These are phyloP conservation scores for Claviceps pazoutovae DNA, from an alignment of 2,329 filamentous ascomycete species.

Conservation along the genomic window DNA sequence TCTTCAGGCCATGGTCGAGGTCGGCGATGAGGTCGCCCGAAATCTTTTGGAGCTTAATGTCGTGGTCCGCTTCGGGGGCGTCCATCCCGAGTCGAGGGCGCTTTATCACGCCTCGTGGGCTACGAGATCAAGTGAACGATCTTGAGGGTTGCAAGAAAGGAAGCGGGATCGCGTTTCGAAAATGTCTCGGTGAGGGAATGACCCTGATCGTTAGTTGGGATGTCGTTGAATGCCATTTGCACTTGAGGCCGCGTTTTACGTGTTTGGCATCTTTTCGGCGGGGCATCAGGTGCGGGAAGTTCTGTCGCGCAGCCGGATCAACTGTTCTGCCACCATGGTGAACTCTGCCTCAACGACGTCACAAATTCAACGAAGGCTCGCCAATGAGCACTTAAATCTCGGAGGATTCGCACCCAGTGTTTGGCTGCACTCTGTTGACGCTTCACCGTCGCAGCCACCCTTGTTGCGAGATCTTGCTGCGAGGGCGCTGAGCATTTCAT, in stretches of 20 bases:
- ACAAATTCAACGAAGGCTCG: not conserved
- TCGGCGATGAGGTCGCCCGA: constrained; percentile 45
- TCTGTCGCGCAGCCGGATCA: not conserved
- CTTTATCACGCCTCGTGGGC: too few species aligned
- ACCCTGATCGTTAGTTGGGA: not conserved
- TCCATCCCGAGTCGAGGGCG: constrained; percentile 33
- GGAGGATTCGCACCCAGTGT: too few species aligned
- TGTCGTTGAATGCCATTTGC: too few species aligned
- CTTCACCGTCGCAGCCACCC: not conserved
- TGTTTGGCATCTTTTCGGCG: not conserved
- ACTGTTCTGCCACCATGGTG: not conserved
- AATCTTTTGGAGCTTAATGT: constrained; percentile 47
- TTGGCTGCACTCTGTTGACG: not conserved
- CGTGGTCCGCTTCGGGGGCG: constrained; percentile 42
- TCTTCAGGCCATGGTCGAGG: constrained; percentile 37
- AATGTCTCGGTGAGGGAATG: too few species aligned
- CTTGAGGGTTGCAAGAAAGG: too few species aligned
- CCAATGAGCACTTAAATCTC: too few species aligned
- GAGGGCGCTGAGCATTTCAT: too few species aligned
- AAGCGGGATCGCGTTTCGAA: too few species aligned
- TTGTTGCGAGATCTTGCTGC: too few species aligned
- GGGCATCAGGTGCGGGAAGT: not conserved
- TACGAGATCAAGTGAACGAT: not conserved
- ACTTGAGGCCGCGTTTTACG: too few species aligned
- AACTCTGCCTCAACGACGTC: not conserved